phyloP scores from a whole-genome alignment of 768 basidiomycete species.

The Solioccasus polychromus region DNA sequence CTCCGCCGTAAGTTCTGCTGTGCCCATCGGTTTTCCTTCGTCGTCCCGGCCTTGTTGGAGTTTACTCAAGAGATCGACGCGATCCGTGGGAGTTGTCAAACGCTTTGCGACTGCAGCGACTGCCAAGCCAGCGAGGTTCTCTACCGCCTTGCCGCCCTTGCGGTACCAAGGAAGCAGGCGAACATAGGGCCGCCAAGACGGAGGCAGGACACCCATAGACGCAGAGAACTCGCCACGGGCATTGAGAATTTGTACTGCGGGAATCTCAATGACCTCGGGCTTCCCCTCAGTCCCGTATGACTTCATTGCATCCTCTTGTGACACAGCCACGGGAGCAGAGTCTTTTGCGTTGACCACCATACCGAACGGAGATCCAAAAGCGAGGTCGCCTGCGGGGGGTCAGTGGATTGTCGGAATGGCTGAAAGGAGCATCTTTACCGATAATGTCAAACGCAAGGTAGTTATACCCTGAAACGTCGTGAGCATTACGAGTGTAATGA shows the following conservation, averaged over 20 bases:
- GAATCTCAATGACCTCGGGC: constrained; percentile 56
- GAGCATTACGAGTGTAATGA: not conserved
- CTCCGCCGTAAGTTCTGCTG: constrained; percentile 85
- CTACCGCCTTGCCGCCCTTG: constrained; percentile 61
- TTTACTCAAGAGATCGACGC: constrained; percentile 79
- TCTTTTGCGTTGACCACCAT: constrained; percentile 80
- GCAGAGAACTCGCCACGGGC: constrained; percentile 86
- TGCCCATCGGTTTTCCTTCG: constrained; percentile 74
- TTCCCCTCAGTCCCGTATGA: constrained; percentile 48
- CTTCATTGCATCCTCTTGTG: constrained; percentile 52
- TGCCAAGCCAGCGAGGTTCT: constrained; percentile 74
- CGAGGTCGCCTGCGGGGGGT: constrained; percentile 51
- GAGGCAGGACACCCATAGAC: constrained; percentile 75
- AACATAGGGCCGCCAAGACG: constrained; percentile 65
- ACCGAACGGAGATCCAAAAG: constrained; percentile 86
- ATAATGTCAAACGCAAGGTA: constrained; percentile 76
- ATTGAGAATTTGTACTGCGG: constrained; percentile 84
- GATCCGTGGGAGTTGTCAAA: constrained; percentile 62
- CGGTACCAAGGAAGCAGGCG: constrained; percentile 74
- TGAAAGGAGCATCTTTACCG: constrained; percentile 33
- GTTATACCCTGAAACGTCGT: constrained; percentile 45
- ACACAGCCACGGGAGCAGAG: constrained; percentile 63
- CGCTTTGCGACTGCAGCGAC: constrained; percentile 80
- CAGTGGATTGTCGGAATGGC: not conserved
- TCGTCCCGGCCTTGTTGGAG: constrained; percentile 77